These are phyloP conservation scores for Saturnispora hagleri DNA, from an alignment of 805 yeast genomes.

Conservation along the genomic window DNA sequence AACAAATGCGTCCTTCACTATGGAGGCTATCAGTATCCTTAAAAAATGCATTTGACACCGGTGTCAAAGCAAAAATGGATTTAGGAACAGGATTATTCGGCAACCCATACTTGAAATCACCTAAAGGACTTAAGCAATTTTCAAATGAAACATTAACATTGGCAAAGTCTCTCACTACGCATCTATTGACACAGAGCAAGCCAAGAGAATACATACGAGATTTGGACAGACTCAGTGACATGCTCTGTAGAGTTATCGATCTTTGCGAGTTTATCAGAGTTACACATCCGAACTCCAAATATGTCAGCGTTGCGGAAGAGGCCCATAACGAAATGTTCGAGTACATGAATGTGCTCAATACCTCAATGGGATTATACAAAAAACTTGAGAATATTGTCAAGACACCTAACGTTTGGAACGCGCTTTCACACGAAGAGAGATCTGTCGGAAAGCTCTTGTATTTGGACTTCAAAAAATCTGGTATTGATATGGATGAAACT, in stretches of 20 bases:
- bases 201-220: conserved; percentile 44
- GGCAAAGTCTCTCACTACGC: conserved; percentile 53
- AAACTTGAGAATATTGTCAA: conserved; percentile 49
- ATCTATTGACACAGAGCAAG: conserved; percentile 42
- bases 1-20: not conserved
- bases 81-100: conserved; percentile 51
- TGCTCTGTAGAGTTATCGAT: conserved; percentile 86
- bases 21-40: conserved; percentile 1
- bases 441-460: conserved; percentile 73
- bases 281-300: conserved; percentile 67
- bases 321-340: conserved; percentile 86
- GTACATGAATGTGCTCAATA: conserved; percentile 86
- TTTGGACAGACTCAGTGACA: conserved; percentile 79
- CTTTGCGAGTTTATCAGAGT: conserved; percentile 87
- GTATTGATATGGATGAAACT: conserved; percentile 64
- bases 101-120: conserved; percentile 59
- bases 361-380: conserved; percentile 62
- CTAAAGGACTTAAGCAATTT: conserved; percentile 63
- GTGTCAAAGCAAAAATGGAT: conserved; percentile 21
- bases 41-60: conserved; percentile 2
- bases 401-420: conserved; percentile 21
- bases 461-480: conserved; percentile 84
- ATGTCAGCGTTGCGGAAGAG: conserved; percentile 73
- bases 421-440: conserved; percentile 62
- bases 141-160: conserved; percentile 51